Conservation (phyloP, 1,284 basidiomycete species). For the Phaffia rhodozyma region DNA sequence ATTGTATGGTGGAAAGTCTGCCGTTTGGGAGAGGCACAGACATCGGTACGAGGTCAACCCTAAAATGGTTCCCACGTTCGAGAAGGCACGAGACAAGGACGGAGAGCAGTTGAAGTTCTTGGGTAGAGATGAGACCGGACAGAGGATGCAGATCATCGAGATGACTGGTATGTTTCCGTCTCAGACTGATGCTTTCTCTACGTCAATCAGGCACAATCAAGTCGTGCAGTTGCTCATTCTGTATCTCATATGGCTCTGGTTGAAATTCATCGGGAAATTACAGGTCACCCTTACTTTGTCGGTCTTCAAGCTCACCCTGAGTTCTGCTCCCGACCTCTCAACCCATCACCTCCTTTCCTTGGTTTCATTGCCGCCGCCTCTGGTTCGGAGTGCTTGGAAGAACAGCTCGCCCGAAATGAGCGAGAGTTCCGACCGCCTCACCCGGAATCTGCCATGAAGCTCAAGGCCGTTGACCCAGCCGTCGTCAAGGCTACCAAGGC, state of each 20-base stretch:
- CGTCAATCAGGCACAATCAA: not conserved
- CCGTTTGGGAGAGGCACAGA: slow-evolving; percentile 93
- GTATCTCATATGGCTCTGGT: not conserved
- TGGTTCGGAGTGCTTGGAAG: slow-evolving; percentile 49
- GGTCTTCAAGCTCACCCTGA: slow-evolving; percentile 96
- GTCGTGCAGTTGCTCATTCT: not conserved
- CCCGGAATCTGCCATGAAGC: slow-evolving; percentile 32
- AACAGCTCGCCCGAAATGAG: slow-evolving; percentile 60
- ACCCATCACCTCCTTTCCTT: slow-evolving; percentile 94
- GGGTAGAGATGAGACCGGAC: slow-evolving; percentile 88
- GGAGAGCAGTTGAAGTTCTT: slow-evolving; percentile 51
- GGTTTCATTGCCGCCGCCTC: slow-evolving; percentile 86
- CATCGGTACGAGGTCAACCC: slow-evolving; percentile 98
- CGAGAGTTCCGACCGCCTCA: slow-evolving; percentile 43
- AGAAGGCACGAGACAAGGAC: slow-evolving; percentile 37
- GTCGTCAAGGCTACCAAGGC: no score
- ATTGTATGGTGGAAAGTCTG: slow-evolving; percentile 72
- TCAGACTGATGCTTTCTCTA: not conserved
- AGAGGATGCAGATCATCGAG: slow-evolving; percentile 96
- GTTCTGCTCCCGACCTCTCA: slow-evolving; percentile 96
- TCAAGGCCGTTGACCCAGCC: not conserved
- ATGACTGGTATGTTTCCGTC: slow-evolving; percentile 49
- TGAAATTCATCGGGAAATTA: not conserved
- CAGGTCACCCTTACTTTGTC: slow-evolving; percentile 90
- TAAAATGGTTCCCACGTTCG: slow-evolving; percentile 61